Base-by-base conservation (phyloP, 2,329 filamentous ascomycete genomes). In the Endoconidiophora laricicola region DNA sequence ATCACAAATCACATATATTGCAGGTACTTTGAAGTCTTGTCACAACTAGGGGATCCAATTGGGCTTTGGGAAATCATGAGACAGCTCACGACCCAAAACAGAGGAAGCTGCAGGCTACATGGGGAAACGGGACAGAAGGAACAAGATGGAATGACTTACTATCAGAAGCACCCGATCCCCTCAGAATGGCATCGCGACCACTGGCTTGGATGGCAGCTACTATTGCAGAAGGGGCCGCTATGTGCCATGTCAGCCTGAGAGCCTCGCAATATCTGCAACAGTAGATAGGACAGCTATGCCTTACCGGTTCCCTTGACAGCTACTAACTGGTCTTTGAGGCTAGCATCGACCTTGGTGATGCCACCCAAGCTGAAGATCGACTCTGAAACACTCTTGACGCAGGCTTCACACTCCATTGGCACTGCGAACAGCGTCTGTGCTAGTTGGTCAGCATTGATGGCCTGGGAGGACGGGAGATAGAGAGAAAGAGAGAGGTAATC, bases 341-440 rank as follows among this genome's bases (percentile, higher is more conserved):
- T 83, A 57, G 81, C 86, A 54, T 90, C 77, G 49, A 96, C 81
- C 59, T 86, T 88, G 59, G 73, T 76, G 62, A 96, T 84, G 40
- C 88, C 87, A 60, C 78, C 72, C 41, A 96, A 68, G 60, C 82
- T 79, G 64, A 82, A 76, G 46, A 96, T 69, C 44, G 86, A 80
- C 55, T 76, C 75, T 60, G 86, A 86, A 62, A 98, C 80, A 59
- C 86, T 81, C 65, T 88, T 82, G 64, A 94, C 78, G 69, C 91
- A 96, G 61, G 75, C 72, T 59, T 94, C 82, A 69, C 91, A 96
- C 66, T 81, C 86, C 71, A 96, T 81, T 50, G 87, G 88, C 58
- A 96, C 91, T 56, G 90, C 87, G 65, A 96, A 96, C 56, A 90
- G 82, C 54, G 90, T 94, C 83, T 96, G 56, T n/a, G 26, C 18